A percentile compares a stretch with the other conserved stretches of the same genome.
These are phyloP conservation scores for Xanthoparmelia taractica DNA, from an alignment of 495 filamentous ascomycete genomes.

Conservation along the genomic window DNA sequence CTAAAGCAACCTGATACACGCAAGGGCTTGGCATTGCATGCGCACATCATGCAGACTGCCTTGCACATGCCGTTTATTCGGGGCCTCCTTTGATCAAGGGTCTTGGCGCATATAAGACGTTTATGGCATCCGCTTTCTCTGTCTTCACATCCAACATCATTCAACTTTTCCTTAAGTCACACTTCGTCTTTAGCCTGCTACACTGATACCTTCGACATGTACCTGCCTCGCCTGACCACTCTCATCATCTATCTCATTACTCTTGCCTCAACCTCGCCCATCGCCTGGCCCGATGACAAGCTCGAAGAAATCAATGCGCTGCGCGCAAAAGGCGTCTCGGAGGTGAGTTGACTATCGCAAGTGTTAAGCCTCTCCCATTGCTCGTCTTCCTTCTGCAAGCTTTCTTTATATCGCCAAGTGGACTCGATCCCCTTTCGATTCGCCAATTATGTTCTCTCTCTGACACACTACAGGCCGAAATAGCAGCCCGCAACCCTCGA, in stretches of 20 bases:
- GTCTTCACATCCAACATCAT: not conserved
- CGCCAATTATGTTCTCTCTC: not conserved
- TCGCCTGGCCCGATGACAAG: slow-evolving; percentile 7
- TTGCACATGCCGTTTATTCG: not conserved
- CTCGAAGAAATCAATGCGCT: slow-evolving; percentile 19
- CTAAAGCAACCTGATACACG: not conserved
- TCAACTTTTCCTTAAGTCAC: not conserved
- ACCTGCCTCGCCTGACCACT: not conserved
- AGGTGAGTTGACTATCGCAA: slow-evolving; percentile 3
- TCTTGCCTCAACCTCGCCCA: slow-evolving; percentile 5
- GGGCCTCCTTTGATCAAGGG: not conserved
- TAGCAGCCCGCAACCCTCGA: slow-evolving; percentile 11
- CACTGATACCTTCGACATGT: not conserved
- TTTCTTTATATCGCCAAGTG: not conserved
- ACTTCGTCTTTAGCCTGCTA: not conserved
- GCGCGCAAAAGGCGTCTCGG: slow-evolving; percentile 15
- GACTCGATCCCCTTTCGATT: not conserved
- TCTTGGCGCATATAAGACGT: not conserved
- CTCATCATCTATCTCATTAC: slow-evolving; percentile 4
- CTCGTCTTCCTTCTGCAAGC: not conserved
- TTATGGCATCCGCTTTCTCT: not conserved
- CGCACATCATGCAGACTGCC: not conserved
- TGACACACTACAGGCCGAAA: not conserved
- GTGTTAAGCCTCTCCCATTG: not conserved
- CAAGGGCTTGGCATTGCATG: slow-evolving; percentile 5